These are phyloP conservation scores for Dioscorea cayenensis DNA, from an alignment of 116 monocot genomes.

Conservation along the genomic window DNA sequence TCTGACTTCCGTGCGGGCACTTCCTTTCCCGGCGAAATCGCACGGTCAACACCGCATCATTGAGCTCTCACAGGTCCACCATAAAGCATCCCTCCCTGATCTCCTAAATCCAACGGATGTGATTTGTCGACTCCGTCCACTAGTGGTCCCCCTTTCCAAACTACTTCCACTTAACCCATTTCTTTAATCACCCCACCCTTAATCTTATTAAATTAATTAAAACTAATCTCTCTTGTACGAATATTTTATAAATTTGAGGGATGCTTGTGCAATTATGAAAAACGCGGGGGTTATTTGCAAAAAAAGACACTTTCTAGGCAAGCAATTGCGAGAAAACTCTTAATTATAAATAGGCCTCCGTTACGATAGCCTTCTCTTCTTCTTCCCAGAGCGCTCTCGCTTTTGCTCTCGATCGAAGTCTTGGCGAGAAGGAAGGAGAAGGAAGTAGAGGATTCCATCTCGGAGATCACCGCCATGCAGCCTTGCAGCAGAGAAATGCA, in stretches of 20 bases:
- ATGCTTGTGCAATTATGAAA: too few relatives aligned
- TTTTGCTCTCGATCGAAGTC: background rate
- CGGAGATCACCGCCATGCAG: conserved; percentile 7
- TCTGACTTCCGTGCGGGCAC: conserved; percentile 1
- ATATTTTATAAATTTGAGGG: too few relatives aligned
- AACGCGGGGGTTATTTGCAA: background rate
- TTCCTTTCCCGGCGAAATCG: conserved; percentile 1
- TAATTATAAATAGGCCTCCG: background rate
- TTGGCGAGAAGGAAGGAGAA: background rate
- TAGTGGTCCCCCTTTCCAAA: background rate
- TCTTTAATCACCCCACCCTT: background rate
- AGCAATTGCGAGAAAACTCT: background rate
- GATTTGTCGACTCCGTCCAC: background rate
- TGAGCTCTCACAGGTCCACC: background rate
- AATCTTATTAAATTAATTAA: background rate
- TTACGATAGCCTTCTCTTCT: background rate
- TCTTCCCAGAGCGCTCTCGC: background rate
- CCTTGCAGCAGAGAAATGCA: conserved; percentile 30
- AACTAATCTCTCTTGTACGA: too few relatives aligned
- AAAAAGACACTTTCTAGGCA: background rate
- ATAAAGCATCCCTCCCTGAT: background rate
- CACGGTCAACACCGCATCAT: conserved; percentile 5
- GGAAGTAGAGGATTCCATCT: conserved; percentile 3
- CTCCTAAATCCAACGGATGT: background rate
- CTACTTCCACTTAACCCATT: too few relatives aligned